These are phyloP conservation scores for Ophiocordyceps camponoti-floridani DNA, from an alignment of 2,329 filamentous ascomycete genomes.

Conservation along the genomic window DNA sequence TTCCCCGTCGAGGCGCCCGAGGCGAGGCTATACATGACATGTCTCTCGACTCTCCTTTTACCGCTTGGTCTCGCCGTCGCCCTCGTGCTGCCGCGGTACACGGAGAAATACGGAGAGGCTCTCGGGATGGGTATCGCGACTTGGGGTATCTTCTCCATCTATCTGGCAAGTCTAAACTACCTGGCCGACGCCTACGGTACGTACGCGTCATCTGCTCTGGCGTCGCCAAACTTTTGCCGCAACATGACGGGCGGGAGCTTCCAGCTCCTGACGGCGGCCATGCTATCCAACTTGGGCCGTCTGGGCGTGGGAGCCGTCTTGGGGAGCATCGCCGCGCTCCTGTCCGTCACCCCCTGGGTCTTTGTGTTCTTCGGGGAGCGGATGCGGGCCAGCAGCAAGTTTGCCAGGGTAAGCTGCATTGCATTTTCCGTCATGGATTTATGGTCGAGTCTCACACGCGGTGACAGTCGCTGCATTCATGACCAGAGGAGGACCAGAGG, in stretches of 20 bases:
- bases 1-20: constrained; percentile 46
- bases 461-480: not conserved
- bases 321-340: constrained; percentile 47
- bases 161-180: constrained; percentile 84
- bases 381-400: constrained; percentile 59
- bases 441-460: not conserved
- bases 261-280: constrained; percentile 53
- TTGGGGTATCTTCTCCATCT: constrained; percentile 74
- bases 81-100: constrained; percentile 11
- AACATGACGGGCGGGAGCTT: constrained; percentile 73
- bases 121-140: constrained; percentile 58
- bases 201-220: constrained; percentile 72
- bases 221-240: constrained; percentile 71
- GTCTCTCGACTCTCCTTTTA: constrained; percentile 55
- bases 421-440: not conserved
- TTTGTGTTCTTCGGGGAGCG: constrained; percentile 59
- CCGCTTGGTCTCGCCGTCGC: constrained; percentile 55
- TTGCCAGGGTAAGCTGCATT: constrained; percentile 40
- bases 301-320: constrained; percentile 55
- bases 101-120: constrained; percentile 11
- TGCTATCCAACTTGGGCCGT: constrained; percentile 59
- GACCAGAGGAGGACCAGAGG: not conserved
- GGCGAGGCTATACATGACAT: constrained; percentile 66
- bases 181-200: constrained; percentile 74
- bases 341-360: constrained; percentile 79